Base-by-base conservation (phyloP, 2,329 filamentous ascomycete genomes). In the Allantophomopsis cytisporea region DNA sequence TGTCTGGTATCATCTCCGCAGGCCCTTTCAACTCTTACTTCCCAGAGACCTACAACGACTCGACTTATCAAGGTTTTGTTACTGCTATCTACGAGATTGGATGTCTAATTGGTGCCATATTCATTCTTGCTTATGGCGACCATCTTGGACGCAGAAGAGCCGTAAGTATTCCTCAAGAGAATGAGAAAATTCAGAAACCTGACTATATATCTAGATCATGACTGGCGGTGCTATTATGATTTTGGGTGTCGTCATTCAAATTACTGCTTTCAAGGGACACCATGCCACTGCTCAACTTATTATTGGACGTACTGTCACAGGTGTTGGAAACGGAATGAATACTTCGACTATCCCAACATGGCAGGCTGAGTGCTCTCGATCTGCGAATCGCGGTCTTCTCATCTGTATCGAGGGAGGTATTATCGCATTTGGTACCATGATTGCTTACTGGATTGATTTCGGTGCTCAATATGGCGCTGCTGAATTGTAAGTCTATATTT, bases 401-500 rank as follows among this genome's bases (percentile, higher is more conserved):
- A 65, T 73, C 32, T 68, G 67, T 15, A 65, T 69, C 2, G 72
- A 76, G 48, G 72, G 71, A 32, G 69, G 70, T 5, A 43, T 75
- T n/a, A 74, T 76, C 46, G 72, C 70, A 0, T 63, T 65, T 31
- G 63, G 63, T 4, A 66, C 93, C 55, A 79, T 96, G 44, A 86
- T 86, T 39, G 95, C 89, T 49, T 89, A 96, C 30, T 98, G 91
- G 91, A 88, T 96, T 31, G 91, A 96, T 59, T 96, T 96, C 61
- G 88, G 91, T 53, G 94, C 87, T 60, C 88, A 83, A 38, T 95
- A 73, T 56, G 94, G 95, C 53, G 63, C 84, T 43, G 83, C 69
- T 52, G 68, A 96, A 58, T 70, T 82, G 23, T 28, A 28, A 28
- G 23, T 28, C 3, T 28, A 6, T 12, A 28, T 6, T 28, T 28